Conservation (phyloP, 129 eudicot genomes). For the Deinandra increscens region DNA sequence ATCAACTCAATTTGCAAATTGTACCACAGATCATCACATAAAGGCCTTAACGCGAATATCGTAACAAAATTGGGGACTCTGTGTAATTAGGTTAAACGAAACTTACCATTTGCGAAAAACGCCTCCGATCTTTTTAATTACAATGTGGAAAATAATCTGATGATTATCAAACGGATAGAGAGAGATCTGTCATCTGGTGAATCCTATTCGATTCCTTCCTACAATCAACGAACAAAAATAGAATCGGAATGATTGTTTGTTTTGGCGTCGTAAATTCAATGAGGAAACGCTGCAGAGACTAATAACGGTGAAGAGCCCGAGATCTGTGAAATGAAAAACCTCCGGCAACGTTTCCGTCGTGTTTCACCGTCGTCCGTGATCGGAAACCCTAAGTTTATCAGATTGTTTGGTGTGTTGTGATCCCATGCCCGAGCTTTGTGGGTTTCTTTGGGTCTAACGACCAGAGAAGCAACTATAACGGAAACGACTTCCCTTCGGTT, state of each 20-base stretch:
- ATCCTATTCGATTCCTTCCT: not conserved
- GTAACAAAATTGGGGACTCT: constrained; percentile 8
- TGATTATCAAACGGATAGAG: not conserved
- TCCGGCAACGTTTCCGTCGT: constrained; percentile 32
- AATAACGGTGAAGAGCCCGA: constrained; percentile 10
- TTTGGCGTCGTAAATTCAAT: not conserved
- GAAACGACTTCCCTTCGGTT: not conserved
- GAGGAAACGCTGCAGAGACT: constrained; percentile 26
- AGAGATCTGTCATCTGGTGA: too few relatives aligned
- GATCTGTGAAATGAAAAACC: constrained; percentile 5
- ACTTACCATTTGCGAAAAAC: constrained; percentile 24
- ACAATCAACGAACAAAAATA: not conserved
- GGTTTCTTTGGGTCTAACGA: constrained; percentile 5
- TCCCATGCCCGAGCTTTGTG: constrained; percentile 8
- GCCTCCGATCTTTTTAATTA: constrained; percentile 20
- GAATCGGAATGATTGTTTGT: constrained; percentile 11
- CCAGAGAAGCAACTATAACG: constrained; percentile 18
- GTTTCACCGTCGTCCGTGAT: constrained; percentile 4
- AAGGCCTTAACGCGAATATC: not conserved
- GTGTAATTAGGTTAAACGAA: not conserved
- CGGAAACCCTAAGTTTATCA: constrained; percentile 20
- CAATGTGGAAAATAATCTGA: constrained; percentile 23
- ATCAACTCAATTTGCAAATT: constrained; percentile 2
- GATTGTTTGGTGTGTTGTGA: constrained; percentile 6
- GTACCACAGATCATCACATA: not conserved